A percentile compares a stretch with the other conserved stretches of the same genome.
Conservation (phyloP, 2,329 filamentous ascomycete genomes). For the Xylariaceae sp. region DNA sequence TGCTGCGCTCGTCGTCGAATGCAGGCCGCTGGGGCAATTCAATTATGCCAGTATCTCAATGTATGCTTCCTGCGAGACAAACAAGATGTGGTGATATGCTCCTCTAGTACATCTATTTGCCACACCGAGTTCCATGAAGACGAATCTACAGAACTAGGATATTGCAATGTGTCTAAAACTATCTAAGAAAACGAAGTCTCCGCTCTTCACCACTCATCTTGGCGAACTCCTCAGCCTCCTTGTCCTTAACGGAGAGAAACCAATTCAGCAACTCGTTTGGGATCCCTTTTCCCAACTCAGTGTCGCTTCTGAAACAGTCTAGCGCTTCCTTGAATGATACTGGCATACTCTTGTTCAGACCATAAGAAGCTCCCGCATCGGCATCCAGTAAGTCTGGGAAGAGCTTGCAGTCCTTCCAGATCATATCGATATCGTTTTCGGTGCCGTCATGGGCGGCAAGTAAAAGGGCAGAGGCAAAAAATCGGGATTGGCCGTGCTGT, state of each 20-base stretch:
- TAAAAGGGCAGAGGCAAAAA: constrained; percentile 2
- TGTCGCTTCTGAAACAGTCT: neutral
- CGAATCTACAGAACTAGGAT: no score
- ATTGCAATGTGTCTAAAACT: constrained; percentile 1
- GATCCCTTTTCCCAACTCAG: neutral
- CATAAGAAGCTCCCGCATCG: neutral
- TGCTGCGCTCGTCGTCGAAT: no score
- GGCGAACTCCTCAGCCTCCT: constrained; percentile 5
- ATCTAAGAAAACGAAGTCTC: constrained; percentile 5
- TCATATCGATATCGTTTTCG: neutral
- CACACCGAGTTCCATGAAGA: no score
- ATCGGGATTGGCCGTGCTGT: constrained; percentile 6
- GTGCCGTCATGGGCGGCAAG: constrained; percentile 1
- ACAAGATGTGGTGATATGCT: no score
- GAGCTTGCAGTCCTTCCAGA: constrained; percentile 10
- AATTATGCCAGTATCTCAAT: no score
- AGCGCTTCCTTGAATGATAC: constrained; percentile 3
- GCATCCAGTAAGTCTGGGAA: constrained; percentile 2
- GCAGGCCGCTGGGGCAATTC: no score
- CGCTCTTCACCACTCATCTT: constrained; percentile 4
- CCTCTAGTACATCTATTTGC: no score
- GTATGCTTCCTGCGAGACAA: no score
- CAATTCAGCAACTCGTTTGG: neutral
- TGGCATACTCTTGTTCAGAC: constrained; percentile 1
- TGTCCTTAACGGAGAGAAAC: constrained; percentile 9